These are phyloP conservation scores for Inonotus hispidus DNA, from an alignment of 1,284 basidiomycete species.

Conservation along the genomic window DNA sequence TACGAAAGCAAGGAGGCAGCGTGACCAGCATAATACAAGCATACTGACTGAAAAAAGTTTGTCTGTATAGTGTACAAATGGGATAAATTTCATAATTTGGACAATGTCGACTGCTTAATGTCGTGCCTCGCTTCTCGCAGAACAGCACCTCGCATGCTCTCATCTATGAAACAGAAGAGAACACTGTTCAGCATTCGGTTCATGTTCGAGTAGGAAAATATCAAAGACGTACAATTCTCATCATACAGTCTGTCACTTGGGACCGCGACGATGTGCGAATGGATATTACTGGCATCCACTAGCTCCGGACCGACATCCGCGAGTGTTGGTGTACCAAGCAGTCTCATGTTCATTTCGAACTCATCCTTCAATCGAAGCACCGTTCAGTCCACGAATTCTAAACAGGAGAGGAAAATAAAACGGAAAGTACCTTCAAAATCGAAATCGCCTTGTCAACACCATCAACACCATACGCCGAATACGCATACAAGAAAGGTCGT, in stretches of 20 bases:
- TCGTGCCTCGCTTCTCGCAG: constrained; percentile 9
- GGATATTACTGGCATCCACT: constrained; percentile 78
- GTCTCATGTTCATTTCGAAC: constrained; percentile 90
- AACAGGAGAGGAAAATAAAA: too few relatives aligned
- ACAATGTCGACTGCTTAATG: not conserved
- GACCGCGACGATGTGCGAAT: constrained; percentile 55
- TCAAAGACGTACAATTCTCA: constrained; percentile 67
- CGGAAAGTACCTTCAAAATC: constrained; percentile 63
- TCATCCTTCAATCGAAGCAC: constrained; percentile 87
- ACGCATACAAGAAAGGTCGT: constrained; percentile 85
- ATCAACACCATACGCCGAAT: constrained; percentile 81
- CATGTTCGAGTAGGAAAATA: too few relatives aligned
- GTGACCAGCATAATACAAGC: too few relatives aligned
- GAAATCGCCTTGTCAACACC: constrained; percentile 75
- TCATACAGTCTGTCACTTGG: constrained; percentile 72
- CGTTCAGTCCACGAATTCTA: too few relatives aligned
- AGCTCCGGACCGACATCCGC: constrained; percentile 78
- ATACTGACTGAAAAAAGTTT: too few relatives aligned
- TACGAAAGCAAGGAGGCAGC: too few relatives aligned
- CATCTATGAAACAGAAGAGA: constrained; percentile 5
- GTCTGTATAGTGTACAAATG: too few relatives aligned
- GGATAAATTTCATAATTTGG: constrained; percentile 1
- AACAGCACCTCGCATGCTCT: constrained; percentile 12
- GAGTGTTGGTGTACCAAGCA: constrained; percentile 78
- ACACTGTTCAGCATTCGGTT: too few relatives aligned